Evolutionary conservation across 192 early-diverging fungal species (phyloP).

Genomic region (Lunasporangiospora selenospora): DNA sequence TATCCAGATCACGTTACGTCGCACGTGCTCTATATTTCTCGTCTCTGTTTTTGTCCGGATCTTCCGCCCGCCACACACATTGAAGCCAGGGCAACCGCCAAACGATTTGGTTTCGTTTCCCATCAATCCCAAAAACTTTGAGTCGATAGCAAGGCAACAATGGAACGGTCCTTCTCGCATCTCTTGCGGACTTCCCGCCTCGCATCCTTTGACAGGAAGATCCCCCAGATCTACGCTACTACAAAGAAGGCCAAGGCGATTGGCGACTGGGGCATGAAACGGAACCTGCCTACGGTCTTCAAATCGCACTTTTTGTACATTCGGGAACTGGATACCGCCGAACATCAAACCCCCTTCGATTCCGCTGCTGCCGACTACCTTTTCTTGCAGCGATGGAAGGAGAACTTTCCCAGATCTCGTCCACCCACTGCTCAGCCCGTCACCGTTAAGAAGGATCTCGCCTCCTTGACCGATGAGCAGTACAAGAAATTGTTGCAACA

Average conservation of each 20-base stretch:
- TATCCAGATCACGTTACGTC: no score
- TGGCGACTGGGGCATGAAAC: slow-evolving; percentile 83
- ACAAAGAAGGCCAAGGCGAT: slow-evolving; percentile 52
- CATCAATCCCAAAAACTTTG: not conserved
- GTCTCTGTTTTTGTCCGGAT: no score
- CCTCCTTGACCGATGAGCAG: slow-evolving; percentile 60
- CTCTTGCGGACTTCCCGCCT: slow-evolving; percentile 73
- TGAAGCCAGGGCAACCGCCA: no score
- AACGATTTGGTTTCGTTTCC: no score
- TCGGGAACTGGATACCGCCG: slow-evolving; percentile 67
- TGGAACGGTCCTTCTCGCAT: slow-evolving; percentile 70
- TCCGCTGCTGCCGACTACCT: slow-evolving; percentile 66
- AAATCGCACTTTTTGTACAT: slow-evolving; percentile 63
- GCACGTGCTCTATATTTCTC: not conserved
- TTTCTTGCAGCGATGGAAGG: slow-evolving; percentile 71
- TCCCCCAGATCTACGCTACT: slow-evolving; percentile 78
- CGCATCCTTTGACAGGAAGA: slow-evolving; percentile 68
- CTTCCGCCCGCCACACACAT: no score
- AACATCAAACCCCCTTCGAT: slow-evolving; percentile 73
- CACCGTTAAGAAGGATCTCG: slow-evolving; percentile 58
- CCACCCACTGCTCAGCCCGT: slow-evolving; percentile 55
- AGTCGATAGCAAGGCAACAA: slow-evolving; percentile 23
- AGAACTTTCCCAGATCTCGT: slow-evolving; percentile 71
- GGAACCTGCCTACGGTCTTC: slow-evolving; percentile 69
- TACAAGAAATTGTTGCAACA: slow-evolving; percentile 67